Evolutionary conservation across 148 eudicot species (phyloP), one percentile per base, ranked within the genome.

Genomic region (Rhododendron simsii): DNA sequence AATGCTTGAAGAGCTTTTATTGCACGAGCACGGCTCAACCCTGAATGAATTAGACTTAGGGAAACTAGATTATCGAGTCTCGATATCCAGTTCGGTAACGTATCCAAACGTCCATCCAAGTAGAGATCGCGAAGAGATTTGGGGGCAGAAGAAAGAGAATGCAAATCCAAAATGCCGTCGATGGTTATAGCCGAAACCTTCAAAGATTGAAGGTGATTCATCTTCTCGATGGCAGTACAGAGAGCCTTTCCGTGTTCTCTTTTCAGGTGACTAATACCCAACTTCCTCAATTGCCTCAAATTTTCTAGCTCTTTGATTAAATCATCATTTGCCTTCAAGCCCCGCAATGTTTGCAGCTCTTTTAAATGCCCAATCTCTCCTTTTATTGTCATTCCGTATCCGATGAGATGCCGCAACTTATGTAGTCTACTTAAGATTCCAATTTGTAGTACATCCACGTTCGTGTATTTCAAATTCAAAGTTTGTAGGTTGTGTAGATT

Each of bases 321-420:
- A 20, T 10, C 10, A 11, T 55, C 33, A 2, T 3, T 44, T 63
- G 35, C 75, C 12, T 63, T 55, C 16, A 41, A 20, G 11, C 0
- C 0, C 2, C 23, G 44, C 21, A 82, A 1, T 33, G 44, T 39
- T 4, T 82, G 84, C 28, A 82, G n/a, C 51, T 61, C 51, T 39
- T 35, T 11, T 45, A 82, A 63, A n/a, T 23, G 48, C 30, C 84
- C 84, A 2, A 82, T 59, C 21, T n/a, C 76, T 59, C 35, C 35
- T 21, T n/a, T n/a, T n/a, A n/a, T n/a, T n/a, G n/a, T n/a, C n/a
- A n/a, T n/a, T n/a, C n/a, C n/a, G n/a, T n/a, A n/a, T n/a, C n/a
- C n/a, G n/a, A 63, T 10, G 23, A 82, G 84, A 65, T 83, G 84
- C 5, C 76, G 75, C 73, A 83, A 67, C 73, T 67, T 63, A 13